phyloP scores from a whole-genome alignment of 805 yeast species.

The Cyberlindnera saturnus region DNA sequence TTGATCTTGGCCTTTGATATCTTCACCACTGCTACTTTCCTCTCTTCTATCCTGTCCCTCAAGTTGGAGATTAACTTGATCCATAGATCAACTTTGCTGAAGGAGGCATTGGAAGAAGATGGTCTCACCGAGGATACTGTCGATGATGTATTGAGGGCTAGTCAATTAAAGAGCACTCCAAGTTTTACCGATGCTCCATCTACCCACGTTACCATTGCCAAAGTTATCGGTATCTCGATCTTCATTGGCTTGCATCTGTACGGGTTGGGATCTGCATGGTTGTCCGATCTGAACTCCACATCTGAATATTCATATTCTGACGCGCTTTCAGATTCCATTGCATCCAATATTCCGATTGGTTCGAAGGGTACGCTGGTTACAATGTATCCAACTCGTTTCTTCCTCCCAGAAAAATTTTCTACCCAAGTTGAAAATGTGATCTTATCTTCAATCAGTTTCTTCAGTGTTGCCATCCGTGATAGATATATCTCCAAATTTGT shows the following conservation, averaged over 20 bases:
- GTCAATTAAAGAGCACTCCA: slow-evolving; percentile 19
- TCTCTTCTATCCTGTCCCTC: slow-evolving; percentile 74
- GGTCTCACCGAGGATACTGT: slow-evolving; percentile 78
- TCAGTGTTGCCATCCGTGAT: slow-evolving; percentile 72
- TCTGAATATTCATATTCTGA: slow-evolving; percentile 14
- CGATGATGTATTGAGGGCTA: slow-evolving; percentile 46
- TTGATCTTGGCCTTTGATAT: slow-evolving; percentile 68
- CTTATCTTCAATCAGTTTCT: slow-evolving; percentile 41
- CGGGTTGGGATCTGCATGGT: slow-evolving; percentile 68
- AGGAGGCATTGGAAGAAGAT: slow-evolving; percentile 84
- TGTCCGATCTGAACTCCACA: slow-evolving; percentile 40
- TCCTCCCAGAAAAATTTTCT: slow-evolving; percentile 49
- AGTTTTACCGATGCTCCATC: slow-evolving; percentile 27
- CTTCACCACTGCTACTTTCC: slow-evolving; percentile 71
- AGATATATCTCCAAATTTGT: slow-evolving; percentile 73
- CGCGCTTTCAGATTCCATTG: slow-evolving; percentile 21
- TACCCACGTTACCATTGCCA: slow-evolving; percentile 45
- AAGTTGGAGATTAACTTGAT: slow-evolving; percentile 86
- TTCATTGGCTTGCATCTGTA: slow-evolving; percentile 61
- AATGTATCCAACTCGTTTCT: slow-evolving; percentile 48
- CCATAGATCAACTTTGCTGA: slow-evolving; percentile 71
- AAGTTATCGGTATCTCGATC: slow-evolving; percentile 51
- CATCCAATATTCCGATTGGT: slow-evolving; percentile 31
- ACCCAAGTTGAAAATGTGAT: slow-evolving; percentile 59
- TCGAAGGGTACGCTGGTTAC: slow-evolving; percentile 49